A percentile compares a stretch with the other conserved stretches of the same genome.
Conservation (phyloP, 2,329 filamentous ascomycete genomes). For the Bipolaris sorokiniana region DNA sequence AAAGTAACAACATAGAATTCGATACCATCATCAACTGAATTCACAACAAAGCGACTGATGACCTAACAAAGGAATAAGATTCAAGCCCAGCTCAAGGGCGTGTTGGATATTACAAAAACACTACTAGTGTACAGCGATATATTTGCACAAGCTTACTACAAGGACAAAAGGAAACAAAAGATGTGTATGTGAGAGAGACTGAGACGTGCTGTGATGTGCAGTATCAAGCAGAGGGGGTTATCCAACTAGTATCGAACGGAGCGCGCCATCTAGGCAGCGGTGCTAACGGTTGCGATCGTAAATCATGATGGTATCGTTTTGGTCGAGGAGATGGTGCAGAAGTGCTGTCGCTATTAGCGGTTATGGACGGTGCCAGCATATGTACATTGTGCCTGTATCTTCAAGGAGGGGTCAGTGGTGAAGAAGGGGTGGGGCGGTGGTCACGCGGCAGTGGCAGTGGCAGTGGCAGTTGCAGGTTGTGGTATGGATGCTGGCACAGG, state of each 20-base stretch:
- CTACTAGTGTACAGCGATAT: conserved; percentile 9
- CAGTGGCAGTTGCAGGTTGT: conserved; percentile 15
- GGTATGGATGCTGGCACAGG: conserved; percentile 12
- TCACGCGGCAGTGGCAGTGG: conserved; percentile 15
- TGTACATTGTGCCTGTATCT: conserved; percentile 13
- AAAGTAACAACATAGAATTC: too few relatives aligned
- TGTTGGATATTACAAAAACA: conserved; percentile 9
- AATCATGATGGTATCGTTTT: conserved; percentile 8
- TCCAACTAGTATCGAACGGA: conserved; percentile 9
- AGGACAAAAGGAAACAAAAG: conserved; percentile 7
- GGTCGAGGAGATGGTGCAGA: neutral
- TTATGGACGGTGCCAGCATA: conserved; percentile 5
- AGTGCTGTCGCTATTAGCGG: conserved; percentile 11
- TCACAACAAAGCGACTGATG: neutral
- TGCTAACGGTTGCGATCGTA: neutral
- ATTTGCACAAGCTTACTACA: conserved; percentile 1
- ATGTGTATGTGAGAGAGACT: neutral
- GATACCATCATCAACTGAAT: neutral
- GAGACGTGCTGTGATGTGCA: conserved; percentile 11
- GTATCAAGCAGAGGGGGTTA: conserved; percentile 8
- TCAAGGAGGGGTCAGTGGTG: neutral
- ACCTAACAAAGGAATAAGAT: conserved; percentile 3
- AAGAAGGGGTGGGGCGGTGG: neutral
- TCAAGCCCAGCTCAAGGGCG: conserved; percentile 9
- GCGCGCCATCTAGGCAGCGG: conserved; percentile 2